Evolutionary conservation across 345 rosid genomes (phyloP).

Genomic region (Eucalyptus pauciflora): DNA sequence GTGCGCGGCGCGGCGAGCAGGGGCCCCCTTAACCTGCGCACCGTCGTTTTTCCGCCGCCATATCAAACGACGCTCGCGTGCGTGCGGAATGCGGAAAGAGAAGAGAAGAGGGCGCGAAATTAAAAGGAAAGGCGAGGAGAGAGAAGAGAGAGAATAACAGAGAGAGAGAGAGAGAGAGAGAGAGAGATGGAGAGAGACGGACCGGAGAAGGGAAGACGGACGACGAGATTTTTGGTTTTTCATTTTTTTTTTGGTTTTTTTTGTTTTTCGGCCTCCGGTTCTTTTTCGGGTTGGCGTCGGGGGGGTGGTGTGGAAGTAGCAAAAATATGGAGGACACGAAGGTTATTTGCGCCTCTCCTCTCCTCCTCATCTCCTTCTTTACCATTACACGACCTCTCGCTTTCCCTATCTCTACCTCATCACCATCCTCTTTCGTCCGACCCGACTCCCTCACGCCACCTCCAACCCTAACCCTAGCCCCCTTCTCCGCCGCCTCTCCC

Average conservation of each 20-base stretch:
- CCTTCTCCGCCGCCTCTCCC: neutral
- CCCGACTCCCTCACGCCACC: neutral
- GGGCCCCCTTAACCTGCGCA: slow-evolving; percentile 15
- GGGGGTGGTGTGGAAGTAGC: slow-evolving; percentile 54
- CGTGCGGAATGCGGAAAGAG: neutral
- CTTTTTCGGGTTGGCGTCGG: neutral
- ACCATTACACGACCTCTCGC: slow-evolving; percentile 20
- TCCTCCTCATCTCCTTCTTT: neutral
- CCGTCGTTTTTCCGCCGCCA: neutral
- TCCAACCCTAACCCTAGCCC: neutral
- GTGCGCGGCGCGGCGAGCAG: neutral
- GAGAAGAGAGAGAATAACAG: neutral
- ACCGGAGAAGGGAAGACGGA: neutral
- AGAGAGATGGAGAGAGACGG: neutral
- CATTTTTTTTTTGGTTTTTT: neutral
- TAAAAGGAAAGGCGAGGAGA: neutral
- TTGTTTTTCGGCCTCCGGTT: neutral
- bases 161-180: neutral
- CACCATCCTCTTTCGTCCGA: neutral
- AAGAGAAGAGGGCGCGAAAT: neutral
- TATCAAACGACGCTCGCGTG: neutral
- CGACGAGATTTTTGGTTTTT: neutral
- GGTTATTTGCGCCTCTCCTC: slow-evolving; percentile 24
- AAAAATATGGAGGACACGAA: slow-evolving; percentile 60
- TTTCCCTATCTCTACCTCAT: neutral